Percentiles rank a stretch among this genome's conserved stretches.
These are phyloP conservation scores for Penicillium pancosmium DNA, from an alignment of 495 filamentous ascomycete genomes.

Conservation along the genomic window DNA sequence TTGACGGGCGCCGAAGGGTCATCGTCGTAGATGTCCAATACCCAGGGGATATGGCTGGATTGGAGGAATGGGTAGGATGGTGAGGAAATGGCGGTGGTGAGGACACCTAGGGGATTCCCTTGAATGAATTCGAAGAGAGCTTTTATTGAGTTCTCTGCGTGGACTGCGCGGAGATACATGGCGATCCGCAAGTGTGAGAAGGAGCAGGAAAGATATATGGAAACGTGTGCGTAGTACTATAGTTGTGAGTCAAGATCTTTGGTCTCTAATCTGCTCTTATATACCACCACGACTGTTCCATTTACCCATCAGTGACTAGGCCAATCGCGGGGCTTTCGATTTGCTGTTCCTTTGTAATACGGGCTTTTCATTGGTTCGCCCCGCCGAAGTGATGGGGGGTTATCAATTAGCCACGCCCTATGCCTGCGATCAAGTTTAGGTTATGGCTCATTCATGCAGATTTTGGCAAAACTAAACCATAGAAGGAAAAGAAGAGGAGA, in stretches of 20 bases:
- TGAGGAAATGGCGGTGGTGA: slow-evolving; percentile 58
- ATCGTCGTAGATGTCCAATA: slow-evolving; percentile 43
- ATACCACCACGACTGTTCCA: not conserved
- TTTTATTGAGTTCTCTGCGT: slow-evolving; percentile 45
- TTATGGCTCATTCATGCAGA: not conserved
- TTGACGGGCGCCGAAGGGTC: slow-evolving; percentile 29
- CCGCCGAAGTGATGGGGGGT: slow-evolving; percentile 1
- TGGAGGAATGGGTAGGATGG: slow-evolving; percentile 48
- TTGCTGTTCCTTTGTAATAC: not conserved
- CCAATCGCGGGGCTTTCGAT: slow-evolving; percentile 1
- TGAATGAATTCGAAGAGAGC: slow-evolving; percentile 52
- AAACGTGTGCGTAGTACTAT: not conserved
- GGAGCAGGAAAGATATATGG: not conserved
- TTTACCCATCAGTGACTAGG: not conserved
- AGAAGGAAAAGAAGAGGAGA: not conserved
- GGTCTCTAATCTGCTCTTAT: slow-evolving; percentile 6
- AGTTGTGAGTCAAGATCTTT: not conserved
- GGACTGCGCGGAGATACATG: slow-evolving; percentile 55
- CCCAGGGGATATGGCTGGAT: slow-evolving; percentile 58
- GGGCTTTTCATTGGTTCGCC: slow-evolving; percentile 5
- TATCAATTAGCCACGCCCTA: not conserved
- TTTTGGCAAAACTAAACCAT: not conserved
- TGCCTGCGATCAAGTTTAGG: not conserved
- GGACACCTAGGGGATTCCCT: slow-evolving; percentile 55
- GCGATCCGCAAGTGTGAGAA: not conserved